phyloP scores from a whole-genome alignment of 1,284 basidiomycete genomes.

The Ceratorhiza oryzae-sativae region DNA sequence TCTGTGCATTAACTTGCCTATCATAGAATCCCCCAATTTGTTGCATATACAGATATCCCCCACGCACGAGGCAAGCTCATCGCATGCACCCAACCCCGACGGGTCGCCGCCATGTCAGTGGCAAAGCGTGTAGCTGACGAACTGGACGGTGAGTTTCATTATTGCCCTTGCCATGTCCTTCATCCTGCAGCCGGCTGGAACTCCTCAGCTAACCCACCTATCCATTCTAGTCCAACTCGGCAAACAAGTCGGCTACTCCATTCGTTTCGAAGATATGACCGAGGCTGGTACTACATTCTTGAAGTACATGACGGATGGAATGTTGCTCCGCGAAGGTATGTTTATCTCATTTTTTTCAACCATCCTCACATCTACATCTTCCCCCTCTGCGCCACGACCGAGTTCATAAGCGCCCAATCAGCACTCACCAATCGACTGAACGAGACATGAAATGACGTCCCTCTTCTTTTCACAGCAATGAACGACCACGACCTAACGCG shows the following conservation, averaged over 20 bases:
- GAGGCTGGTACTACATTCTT: conserved; percentile 89
- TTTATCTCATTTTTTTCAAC: neutral
- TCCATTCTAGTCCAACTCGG: conserved; percentile 78
- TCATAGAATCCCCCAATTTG: conserved; percentile 87
- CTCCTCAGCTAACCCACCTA: conserved; percentile 47
- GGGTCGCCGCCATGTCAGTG: conserved; percentile 98
- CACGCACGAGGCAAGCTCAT: conserved; percentile 89
- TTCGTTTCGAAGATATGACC: conserved; percentile 99
- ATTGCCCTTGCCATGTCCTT: conserved; percentile 59
- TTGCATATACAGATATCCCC: conserved; percentile 91
- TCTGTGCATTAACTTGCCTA: too few relatives aligned
- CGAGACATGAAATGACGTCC: neutral
- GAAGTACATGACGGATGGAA: conserved; percentile 99
- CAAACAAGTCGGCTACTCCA: conserved; percentile 96
- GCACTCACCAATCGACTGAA: too few relatives aligned
- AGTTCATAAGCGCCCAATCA: neutral
- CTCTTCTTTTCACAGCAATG: conserved; percentile 92
- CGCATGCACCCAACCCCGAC: conserved; percentile 95
- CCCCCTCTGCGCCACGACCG: neutral
- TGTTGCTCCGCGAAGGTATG: conserved; percentile 56
- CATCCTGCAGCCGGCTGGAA: too few relatives aligned
- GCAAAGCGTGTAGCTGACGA: conserved; percentile 99
- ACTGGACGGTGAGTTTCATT: conserved; percentile 77
- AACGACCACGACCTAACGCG: conserved; percentile 88
- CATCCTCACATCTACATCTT: too few relatives aligned